Conservation (phyloP, 495 filamentous ascomycete genomes). For the Astrothelium subdiscretum region DNA sequence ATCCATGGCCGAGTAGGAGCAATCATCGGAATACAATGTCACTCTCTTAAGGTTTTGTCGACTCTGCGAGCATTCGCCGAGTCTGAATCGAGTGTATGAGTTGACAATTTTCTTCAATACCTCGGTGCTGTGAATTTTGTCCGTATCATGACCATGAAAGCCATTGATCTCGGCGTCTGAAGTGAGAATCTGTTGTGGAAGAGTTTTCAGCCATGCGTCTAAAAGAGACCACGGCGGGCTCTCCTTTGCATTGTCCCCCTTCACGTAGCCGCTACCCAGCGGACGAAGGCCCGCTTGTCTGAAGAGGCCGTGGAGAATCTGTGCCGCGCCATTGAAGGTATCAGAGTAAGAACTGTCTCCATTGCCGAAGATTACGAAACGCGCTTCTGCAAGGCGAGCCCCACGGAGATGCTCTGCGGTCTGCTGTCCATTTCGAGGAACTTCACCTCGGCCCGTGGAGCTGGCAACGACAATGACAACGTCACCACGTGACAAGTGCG, state of each 20-base stretch:
- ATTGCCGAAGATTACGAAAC: slow-evolving; percentile 19
- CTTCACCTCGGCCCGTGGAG: slow-evolving; percentile 18
- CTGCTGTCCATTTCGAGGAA: slow-evolving; percentile 16
- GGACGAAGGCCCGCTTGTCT: slow-evolving; percentile 9
- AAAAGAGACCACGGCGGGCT: slow-evolving; percentile 9
- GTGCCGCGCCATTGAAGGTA: slow-evolving; percentile 21
- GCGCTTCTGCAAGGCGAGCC: background rate
- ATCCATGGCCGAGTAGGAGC: slow-evolving; percentile 10
- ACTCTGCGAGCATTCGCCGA: background rate
- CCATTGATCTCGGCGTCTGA: slow-evolving; percentile 1
- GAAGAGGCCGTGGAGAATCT: slow-evolving; percentile 4
- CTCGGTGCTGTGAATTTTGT: background rate
- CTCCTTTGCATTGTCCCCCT: slow-evolving; percentile 16
- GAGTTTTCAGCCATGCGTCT: slow-evolving; percentile 12
- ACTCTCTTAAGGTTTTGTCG: slow-evolving; percentile 6
- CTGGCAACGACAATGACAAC: slow-evolving; percentile 14
- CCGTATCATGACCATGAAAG: background rate
- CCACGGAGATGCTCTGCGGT: background rate
- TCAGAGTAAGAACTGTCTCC: slow-evolving; percentile 21
- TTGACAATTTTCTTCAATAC: background rate
- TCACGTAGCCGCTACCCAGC: slow-evolving; percentile 4
- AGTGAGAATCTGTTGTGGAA: background rate
- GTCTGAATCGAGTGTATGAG: background rate
- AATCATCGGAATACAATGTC: slow-evolving; percentile 5
- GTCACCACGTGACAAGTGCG: slow-evolving; percentile 6